A percentile compares a stretch with the other conserved stretches of the same genome.
Evolutionary conservation across 2,329 filamentous ascomycete species (phyloP).

Genomic region (Biscogniauxia mediterranea): DNA sequence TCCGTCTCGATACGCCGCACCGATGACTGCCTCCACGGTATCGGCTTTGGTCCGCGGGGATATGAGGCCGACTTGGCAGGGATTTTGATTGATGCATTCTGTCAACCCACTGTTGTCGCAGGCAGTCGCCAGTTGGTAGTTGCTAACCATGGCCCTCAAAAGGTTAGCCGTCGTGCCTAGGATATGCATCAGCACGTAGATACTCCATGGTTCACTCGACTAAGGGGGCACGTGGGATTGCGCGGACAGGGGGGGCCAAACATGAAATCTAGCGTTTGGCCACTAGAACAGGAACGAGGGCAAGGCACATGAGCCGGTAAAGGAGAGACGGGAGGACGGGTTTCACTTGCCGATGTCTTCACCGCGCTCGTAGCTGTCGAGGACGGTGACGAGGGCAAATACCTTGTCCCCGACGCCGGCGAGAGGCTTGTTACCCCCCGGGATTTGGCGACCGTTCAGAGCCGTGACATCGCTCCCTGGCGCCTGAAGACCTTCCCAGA

Average conservation of each 20-base stretch:
- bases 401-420: conserved; percentile 13
- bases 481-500: conserved; percentile 17
- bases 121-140: conserved; percentile 1
- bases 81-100: conserved; percentile 12
- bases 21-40: conserved; percentile 14
- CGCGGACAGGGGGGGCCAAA: too few species aligned
- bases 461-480: neutral
- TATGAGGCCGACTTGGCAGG: neutral
- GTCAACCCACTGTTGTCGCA: conserved; percentile 10
- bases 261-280: too few species aligned
- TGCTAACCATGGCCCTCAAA: neutral
- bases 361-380: conserved; percentile 3
- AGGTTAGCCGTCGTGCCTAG: neutral
- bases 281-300: neutral
- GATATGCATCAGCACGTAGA: neutral
- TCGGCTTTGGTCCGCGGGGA: conserved; percentile 9
- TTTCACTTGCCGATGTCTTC: conserved; percentile 5
- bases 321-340: neutral
- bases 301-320: neutral
- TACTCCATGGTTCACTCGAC: neutral
- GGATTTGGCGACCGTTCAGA: conserved; percentile 1
- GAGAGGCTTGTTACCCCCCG: conserved; percentile 12
- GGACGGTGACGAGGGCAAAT: conserved; percentile 2
- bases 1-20: conserved; percentile 11
- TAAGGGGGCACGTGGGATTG: neutral